Conservation (phyloP, 2,329 filamentous ascomycete species). For the Penicillium occitanis region DNA sequence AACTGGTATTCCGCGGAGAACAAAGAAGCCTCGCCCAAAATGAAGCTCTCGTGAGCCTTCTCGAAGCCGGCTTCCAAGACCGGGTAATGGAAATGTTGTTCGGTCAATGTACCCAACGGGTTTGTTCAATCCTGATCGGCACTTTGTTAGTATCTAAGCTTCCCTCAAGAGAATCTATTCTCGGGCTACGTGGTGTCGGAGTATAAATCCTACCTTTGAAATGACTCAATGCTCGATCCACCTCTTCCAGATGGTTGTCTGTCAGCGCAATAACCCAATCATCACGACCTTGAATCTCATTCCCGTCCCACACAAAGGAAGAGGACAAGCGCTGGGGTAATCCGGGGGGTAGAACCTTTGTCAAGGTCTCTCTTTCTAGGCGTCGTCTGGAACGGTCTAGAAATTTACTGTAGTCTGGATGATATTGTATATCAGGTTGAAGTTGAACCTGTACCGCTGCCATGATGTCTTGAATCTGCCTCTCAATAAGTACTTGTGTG, state of each 20-base stretch:
- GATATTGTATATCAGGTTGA: slow-evolving; percentile 36
- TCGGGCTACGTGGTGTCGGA: no score
- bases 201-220: slow-evolving; percentile 39
- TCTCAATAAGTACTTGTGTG: no score
- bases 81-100: slow-evolving; percentile 47
- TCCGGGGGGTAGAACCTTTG: slow-evolving; percentile 37
- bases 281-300: slow-evolving; percentile 37
- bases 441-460: not conserved
- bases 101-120: slow-evolving; percentile 45
- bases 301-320: slow-evolving; percentile 51
- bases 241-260: slow-evolving; percentile 42
- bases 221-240: slow-evolving; percentile 43
- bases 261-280: slow-evolving; percentile 46
- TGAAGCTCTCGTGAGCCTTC: slow-evolving; percentile 41
- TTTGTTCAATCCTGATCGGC: slow-evolving; percentile 29
- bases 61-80: slow-evolving; percentile 34
- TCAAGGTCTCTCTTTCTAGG: slow-evolving; percentile 25
- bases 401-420: slow-evolving; percentile 31
- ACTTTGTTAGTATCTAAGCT: not conserved
- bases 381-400: slow-evolving; percentile 26
- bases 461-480: not conserved
- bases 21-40: slow-evolving; percentile 45
- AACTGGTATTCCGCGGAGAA: slow-evolving; percentile 45
- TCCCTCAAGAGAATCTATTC: no score
- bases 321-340: slow-evolving; percentile 45